Evolutionary conservation across 805 yeast species (phyloP), one percentile per base, ranked within the genome.

Genomic region (Saccharomycopsis fibuligera): DNA sequence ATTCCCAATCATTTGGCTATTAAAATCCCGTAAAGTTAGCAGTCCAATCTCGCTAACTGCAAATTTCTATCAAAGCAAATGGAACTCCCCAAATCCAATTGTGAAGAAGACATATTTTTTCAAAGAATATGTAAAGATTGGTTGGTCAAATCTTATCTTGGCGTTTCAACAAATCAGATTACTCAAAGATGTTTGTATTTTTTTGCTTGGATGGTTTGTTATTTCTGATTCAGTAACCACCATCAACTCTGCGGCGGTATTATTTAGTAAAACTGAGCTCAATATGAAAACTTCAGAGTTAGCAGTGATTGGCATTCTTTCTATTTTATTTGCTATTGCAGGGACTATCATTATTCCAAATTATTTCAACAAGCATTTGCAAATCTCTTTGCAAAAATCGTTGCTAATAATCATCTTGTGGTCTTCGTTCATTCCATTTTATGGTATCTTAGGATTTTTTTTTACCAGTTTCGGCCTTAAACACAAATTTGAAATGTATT

Each of bases 191-290:
- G 85, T 86, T 17, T 68, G 76, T n/a, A 72, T 76, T 10, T 85
- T 81, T 55, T 64, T 85, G 8, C 42, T 76, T 0, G 89, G 86
- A 1, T 85, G 95, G 95, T 85, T 85, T 56, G 72, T 86, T 39
- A 68, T 85, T 2, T 78, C 86, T 19, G 95, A 86, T 59, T 80
- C 88, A 0, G 66, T 83, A 9, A 83, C 90, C 1, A 86, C 93
- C 0, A 84, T 85, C 48, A 85, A 84, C 60, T 80, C 89, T 0
- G 81, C 93, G 0, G 91, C 93, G 0, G 78, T 86, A 27, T 60
- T 85, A 35, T 85, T 85, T 65, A 86, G 93, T 2, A 79, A 80
- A 45, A 76, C 86, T 0, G 83, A 84, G 53, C 64, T 85, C 23
- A 68, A 72, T 36, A 86, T 85, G 93, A 66, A 76, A 3, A 80